phyloP scores from a whole-genome alignment of 192 early-diverging fungal species.

The Coemansia sp. region DNA sequence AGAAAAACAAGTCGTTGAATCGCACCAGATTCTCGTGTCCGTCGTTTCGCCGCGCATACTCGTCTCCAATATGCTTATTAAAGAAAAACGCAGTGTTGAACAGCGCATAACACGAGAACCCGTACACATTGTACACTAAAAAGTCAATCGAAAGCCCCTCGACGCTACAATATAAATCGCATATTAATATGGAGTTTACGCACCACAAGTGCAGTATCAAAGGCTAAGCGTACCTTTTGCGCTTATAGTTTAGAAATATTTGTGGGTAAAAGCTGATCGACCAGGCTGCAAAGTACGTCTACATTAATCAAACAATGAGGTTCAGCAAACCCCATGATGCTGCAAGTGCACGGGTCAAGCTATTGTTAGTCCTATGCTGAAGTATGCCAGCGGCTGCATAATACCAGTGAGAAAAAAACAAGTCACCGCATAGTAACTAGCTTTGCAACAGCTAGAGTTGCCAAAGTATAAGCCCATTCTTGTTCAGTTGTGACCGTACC shows the following conservation, averaged over 20 bases:
- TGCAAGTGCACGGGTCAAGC: neutral
- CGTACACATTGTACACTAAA: conserved; percentile 80
- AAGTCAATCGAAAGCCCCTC: conserved; percentile 90
- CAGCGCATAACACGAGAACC: conserved; percentile 81
- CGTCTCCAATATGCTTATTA: conserved; percentile 61
- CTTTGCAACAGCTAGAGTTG: too few relatives aligned
- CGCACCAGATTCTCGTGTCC: conserved; percentile 70
- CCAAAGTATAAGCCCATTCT: too few relatives aligned
- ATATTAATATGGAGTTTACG: neutral
- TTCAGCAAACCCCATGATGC: neutral
- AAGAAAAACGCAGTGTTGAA: conserved; percentile 80
- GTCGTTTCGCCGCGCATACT: conserved; percentile 70
- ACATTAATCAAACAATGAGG: conserved; percentile 19
- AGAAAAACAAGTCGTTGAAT: conserved; percentile 85
- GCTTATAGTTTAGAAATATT: conserved; percentile 70
- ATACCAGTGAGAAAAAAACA: neutral
- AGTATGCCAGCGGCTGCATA: neutral
- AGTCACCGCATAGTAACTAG: neutral
- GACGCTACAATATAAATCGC: conserved; percentile 44
- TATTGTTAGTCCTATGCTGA: conserved; percentile 2
- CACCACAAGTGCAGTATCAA: neutral
- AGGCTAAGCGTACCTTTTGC: conserved; percentile 53
- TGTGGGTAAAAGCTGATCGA: conserved; percentile 89
- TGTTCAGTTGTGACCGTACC: conserved; percentile 11
- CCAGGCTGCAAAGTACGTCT: conserved; percentile 84